Evolutionary conservation across 768 basidiomycete species (phyloP), one percentile per base, ranked within the genome.

Genomic region (Tulasnella sp.): DNA sequence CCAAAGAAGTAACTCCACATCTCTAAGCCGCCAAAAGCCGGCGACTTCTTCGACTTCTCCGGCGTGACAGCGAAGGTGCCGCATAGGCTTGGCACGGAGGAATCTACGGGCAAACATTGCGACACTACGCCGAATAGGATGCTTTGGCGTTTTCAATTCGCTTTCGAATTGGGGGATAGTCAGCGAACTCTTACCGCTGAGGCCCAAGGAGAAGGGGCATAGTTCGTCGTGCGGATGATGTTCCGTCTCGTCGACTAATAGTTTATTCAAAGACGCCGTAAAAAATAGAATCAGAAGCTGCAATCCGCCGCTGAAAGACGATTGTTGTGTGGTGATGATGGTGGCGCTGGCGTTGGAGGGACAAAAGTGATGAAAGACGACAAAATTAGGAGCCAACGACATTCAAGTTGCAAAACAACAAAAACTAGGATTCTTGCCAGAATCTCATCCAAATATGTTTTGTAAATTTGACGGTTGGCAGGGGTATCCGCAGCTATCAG

Each of bases 41-140:
- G 60, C 31, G 60, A 64, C 60, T 64, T 64, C 60, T 64, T 28
- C 60, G 60, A 24, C 60, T 64, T 64, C 60, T 64, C 60, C n/a
- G 18, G 28, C 60, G 28, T 64, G 60, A 64, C 60, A 64, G 60
- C 60, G 60, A 64, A 64, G 60, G n/a, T 64, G 31, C n/a, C 60
- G 18, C 60, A 64, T 64, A 9, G 60, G 28, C 60, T 28, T 28
- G 14, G 14, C 60, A 64, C 60, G 60, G 60, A 28, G 60, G n/a
- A 64, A 64, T 28, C 18, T 64, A 24, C 22, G 60, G 60, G 60
- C 60, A 64, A n/a, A 64, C 60, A 64, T 28, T 34, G 60, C 60
- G 60, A 64, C 28, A 24, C 60, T 64, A 24, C 60, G 60, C n/a
- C 60, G n/a, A 64, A 64, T 64, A 34, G 60, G 60, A 64, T 9